Evolutionary conservation across 2,329 filamentous ascomycete genomes (phyloP).

Genomic region (Microdochium paspali): DNA sequence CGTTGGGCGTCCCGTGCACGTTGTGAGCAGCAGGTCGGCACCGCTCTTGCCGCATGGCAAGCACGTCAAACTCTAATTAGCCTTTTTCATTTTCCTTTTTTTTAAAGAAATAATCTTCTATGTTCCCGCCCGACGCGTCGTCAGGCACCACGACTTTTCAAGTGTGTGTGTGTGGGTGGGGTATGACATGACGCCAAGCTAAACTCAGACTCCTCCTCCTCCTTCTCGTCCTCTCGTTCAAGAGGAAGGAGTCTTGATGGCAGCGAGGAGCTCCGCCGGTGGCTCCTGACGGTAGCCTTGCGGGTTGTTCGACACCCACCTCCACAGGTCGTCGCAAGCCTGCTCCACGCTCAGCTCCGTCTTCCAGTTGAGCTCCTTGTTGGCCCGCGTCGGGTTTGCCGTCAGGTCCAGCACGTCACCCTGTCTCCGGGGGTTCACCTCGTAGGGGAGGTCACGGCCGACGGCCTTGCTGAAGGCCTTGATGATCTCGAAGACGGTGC

Average conservation of each 20-base stretch:
- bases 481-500: constrained; percentile 96
- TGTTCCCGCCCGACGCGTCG: no score
- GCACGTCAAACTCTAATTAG: no score
- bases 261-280: constrained; percentile 70
- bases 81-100: background rate
- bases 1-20: no score
- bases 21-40: no score
- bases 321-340: constrained; percentile 90
- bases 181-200: no score
- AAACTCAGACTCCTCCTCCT: no score
- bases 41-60: no score
- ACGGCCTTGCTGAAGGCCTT: constrained; percentile 85
- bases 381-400: constrained; percentile 79
- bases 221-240: constrained; percentile 6
- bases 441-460: constrained; percentile 75
- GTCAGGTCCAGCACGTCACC: constrained; percentile 94
- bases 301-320: constrained; percentile 95
- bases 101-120: background rate
- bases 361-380: constrained; percentile 86
- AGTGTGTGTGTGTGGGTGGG: no score
- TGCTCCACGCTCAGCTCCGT: constrained; percentile 84
- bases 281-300: constrained; percentile 88
- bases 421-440: constrained; percentile 71
- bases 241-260: constrained; percentile 34
- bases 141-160: no score